Evolutionary conservation across 2,329 filamentous ascomycete species (phyloP), one percentile per base, ranked within the genome.

Genomic region (Emmonsiellopsis sp.): DNA sequence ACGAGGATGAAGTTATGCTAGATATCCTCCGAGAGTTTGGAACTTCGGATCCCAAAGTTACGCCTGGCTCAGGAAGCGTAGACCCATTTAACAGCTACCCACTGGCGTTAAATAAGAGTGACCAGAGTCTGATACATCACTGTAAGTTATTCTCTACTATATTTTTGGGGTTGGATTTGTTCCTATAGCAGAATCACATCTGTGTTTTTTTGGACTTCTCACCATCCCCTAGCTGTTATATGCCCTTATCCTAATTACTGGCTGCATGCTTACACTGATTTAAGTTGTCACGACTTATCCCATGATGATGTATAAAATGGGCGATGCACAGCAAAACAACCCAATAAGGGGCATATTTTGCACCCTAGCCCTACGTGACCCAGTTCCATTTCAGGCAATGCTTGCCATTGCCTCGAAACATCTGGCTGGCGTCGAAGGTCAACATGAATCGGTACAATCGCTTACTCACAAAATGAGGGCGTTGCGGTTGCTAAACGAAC

Each of bases 271-370:
- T 53, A 65, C 59, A 37, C 26, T 45, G 50, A 45, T 20, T n/a
- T 8, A 56, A 67, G 65, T 65, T 59, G 60, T 66, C 40, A 61
- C 63, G 30, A 65, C 60, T 11, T 67, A 67, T 52, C 65, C 65
- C n/a, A 60, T 64, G 31, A 67, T 66, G 64, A 67, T 67, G 65
- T 67, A 67, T 54, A 67, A 66, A 51, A 63, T 67, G 54, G 61
- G 58, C 50, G 58, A 61, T 38, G 56, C 59, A 2, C 52, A 62
- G 7, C 58, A 62, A 42, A 56, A 61, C 34, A 66, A 67, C 44
- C 65, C 65, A 10, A 63, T 66, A 54, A 57, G 62, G 56, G 63
- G 59, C 40, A 67, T 67, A 52, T 67, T 67, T 44, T 63, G 61
- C 20, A 61, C 61, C 31, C 57, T 67, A 43, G 63, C 63, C 3